These are phyloP conservation scores for Leccinum olivaceopallidum DNA, from an alignment of 768 basidiomycete genomes.

Conservation along the genomic window DNA sequence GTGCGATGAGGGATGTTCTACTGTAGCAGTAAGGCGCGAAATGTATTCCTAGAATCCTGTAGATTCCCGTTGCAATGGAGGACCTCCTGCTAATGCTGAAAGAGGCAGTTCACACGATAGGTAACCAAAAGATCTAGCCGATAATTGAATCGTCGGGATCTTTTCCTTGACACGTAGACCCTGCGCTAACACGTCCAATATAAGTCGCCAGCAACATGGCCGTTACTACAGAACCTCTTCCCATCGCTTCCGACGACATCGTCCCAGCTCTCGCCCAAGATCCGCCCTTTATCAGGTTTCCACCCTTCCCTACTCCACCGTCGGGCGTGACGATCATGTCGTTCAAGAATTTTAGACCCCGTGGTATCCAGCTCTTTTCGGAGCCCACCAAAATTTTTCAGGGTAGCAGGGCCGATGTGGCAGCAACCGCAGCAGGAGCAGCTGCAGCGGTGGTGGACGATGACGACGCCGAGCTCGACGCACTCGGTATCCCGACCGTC, in stretches of 20 bases:
- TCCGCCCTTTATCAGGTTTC: slow-evolving; percentile 36
- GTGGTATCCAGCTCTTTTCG: slow-evolving; percentile 55
- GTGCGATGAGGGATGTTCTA: slow-evolving; percentile 20
- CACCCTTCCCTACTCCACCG: slow-evolving; percentile 49
- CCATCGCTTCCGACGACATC: slow-evolving; percentile 17
- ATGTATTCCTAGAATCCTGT: slow-evolving; percentile 10
- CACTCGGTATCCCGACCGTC: slow-evolving; percentile 66
- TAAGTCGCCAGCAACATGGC: slow-evolving; percentile 21
- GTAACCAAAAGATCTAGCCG: slow-evolving; percentile 1
- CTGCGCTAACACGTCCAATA: slow-evolving; percentile 13
- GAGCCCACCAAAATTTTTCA: slow-evolving; percentile 28
- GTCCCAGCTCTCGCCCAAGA: slow-evolving; percentile 13
- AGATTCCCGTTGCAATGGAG: not conserved
- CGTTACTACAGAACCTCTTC: slow-evolving; percentile 8
- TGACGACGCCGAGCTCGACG: slow-evolving; percentile 60
- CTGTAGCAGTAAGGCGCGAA: not conserved
- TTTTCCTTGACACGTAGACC: slow-evolving; percentile 11
- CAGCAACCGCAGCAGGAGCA: slow-evolving; percentile 1
- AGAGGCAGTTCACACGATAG: not conserved
- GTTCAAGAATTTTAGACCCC: slow-evolving; percentile 57
- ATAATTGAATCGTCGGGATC: slow-evolving; percentile 17
- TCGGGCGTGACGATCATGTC: slow-evolving; percentile 49
- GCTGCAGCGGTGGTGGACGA: not conserved
- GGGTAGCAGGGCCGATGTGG: slow-evolving; percentile 29
- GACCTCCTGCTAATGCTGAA: no score